Conservation (phyloP, 1,284 basidiomycete species). For the Mycena citricolor region DNA sequence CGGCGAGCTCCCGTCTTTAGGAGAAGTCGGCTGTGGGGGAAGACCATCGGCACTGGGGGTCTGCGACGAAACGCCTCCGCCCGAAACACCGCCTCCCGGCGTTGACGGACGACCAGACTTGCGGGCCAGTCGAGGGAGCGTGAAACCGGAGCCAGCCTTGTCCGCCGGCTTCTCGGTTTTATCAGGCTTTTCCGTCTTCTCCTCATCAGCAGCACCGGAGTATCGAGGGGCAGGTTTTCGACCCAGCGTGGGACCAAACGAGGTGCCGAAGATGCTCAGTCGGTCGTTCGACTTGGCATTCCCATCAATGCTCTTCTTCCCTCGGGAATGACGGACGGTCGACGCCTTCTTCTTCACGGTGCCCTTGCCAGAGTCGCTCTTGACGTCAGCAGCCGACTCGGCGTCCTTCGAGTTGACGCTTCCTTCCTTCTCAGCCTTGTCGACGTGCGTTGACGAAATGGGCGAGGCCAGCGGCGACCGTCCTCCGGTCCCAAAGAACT, state of each 20-base stretch:
- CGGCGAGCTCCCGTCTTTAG: conserved; percentile 26
- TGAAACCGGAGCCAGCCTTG: conserved; percentile 18
- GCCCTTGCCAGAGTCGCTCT: conserved; percentile 18
- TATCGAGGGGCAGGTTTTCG: conserved; percentile 81
- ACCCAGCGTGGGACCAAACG: conserved; percentile 55
- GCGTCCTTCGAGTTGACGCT: conserved; percentile 19
- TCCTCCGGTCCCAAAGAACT: conserved; percentile 59
- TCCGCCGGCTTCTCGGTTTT: conserved; percentile 25
- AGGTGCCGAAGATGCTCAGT: conserved; percentile 75
- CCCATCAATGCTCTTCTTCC: conserved; percentile 52
- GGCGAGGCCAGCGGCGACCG: conserved; percentile 40
- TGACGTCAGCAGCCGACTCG: conserved; percentile 13
- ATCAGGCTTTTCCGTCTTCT: too few relatives aligned
- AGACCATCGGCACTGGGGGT: background rate
- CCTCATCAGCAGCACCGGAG: too few relatives aligned
- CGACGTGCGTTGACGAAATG: conserved; percentile 1
- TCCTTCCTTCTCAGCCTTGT: conserved; percentile 6
- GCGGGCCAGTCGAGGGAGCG: conserved; percentile 16
- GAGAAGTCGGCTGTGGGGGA: conserved; percentile 8
- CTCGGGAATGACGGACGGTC: conserved; percentile 42
- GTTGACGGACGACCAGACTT: conserved; percentile 20
- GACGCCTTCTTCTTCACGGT: conserved; percentile 26
- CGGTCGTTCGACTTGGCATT: conserved; percentile 42
- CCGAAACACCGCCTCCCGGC: conserved; percentile 4
- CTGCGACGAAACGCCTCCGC: background rate